Evolutionary conservation across 352 stramenopile species (phyloP), one percentile per base, ranked within the genome.

Genomic region (Pythium grandisporangium): DNA sequence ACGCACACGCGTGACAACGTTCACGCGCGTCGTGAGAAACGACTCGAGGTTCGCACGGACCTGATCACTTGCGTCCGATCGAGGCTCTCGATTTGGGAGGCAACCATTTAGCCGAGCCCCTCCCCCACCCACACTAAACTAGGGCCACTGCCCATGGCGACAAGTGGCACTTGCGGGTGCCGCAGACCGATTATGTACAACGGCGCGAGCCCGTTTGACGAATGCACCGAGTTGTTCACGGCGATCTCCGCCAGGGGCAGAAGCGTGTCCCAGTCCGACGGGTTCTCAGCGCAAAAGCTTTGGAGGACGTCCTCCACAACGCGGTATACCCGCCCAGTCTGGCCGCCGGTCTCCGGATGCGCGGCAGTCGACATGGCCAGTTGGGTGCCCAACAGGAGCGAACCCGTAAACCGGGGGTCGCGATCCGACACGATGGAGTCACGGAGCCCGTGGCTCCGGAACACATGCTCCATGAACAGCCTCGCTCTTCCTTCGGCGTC

Each of bases 361-460:
- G 49, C 46, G 5, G 30, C 24, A 1, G 37, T 53, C 20, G 37
- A 61, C 52, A 61, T 61, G 32, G 48, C 20, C 5, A 55, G n/a
- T n/a, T n/a, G n/a, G n/a, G n/a, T n/a, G n/a, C n/a, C n/a, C n/a
- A 53, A 14, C 12, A 48, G 14, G 20, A 59, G 50, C 10, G 36
- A 19, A n/a, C 6, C 11, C 3, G 51, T 59, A 24, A 55, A 59
- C 1, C 26, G n/a, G n/a, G n/a, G n/a, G n/a, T n/a, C n/a, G n/a
- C n/a, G n/a, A n/a, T n/a, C n/a, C n/a, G 36, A 37, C 24, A 46
- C 40, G 19, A 46, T 38, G 23, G 24, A 37, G 17, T 26, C 19
- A 2, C 24, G 40, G 1, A 46, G 21, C 12, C 40, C 40, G 19
- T 35, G 27, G 29, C 13, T 23, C 12, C 40, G 27, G 4, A 35